phyloP scores from a whole-genome alignment of 192 early-diverging fungal genomes.

The Mortierella antarctica region DNA sequence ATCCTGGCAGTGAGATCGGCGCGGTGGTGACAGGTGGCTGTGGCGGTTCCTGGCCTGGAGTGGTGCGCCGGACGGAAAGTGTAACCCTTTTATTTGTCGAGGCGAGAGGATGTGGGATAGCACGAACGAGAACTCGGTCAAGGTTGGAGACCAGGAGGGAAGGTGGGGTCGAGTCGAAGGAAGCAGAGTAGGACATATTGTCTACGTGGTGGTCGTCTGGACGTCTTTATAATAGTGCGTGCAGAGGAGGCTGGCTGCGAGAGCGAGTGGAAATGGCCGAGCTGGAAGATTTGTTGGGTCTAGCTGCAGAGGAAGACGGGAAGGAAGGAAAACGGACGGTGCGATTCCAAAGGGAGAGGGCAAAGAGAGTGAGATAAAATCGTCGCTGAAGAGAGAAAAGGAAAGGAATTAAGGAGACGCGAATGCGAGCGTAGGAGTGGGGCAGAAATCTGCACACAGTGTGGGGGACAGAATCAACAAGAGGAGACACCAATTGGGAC shows the following conservation, averaged over 20 bases:
- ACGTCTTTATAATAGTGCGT: background rate
- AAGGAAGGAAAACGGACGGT: background rate
- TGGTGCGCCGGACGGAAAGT: slow-evolving; percentile 30
- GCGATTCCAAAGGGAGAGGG: background rate
- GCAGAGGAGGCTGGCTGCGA: background rate
- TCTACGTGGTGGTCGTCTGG: background rate
- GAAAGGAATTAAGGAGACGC: background rate
- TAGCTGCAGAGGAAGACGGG: background rate
- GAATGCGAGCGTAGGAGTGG: background rate
- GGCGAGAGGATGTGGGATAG: slow-evolving; percentile 35
- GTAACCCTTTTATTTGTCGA: slow-evolving; percentile 51
- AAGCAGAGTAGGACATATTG: slow-evolving; percentile 36
- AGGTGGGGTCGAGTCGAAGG: slow-evolving; percentile 26
- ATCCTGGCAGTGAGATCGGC: background rate
- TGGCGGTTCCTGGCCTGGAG: background rate
- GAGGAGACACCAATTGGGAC: background rate
- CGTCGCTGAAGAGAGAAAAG: background rate
- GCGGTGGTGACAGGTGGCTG: background rate
- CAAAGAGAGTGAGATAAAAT: background rate
- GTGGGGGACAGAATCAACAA: slow-evolving; percentile 2
- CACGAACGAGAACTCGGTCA: slow-evolving; percentile 40
- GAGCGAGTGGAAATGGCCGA: background rate
- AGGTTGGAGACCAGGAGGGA: slow-evolving; percentile 26
- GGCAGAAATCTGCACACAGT: background rate
- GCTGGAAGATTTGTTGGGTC: background rate